A percentile compares a stretch with the other conserved stretches of the same genome.
phyloP scores from a whole-genome alignment of 345 rosid genomes.

The Salix suchowensis region DNA sequence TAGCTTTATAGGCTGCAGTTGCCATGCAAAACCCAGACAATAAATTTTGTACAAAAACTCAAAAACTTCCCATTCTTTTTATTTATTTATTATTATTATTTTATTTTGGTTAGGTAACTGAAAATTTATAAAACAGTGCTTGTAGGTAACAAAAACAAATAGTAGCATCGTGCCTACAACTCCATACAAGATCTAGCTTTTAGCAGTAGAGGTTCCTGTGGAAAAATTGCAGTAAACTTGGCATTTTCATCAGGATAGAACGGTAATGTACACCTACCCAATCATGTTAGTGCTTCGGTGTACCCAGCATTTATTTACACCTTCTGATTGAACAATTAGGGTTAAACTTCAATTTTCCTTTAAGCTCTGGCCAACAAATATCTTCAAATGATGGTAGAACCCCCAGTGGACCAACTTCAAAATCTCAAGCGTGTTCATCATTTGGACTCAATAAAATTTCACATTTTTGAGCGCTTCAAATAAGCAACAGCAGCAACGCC shows the following conservation, averaged over 20 bases:
- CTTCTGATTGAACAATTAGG: neutral
- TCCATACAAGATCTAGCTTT: neutral
- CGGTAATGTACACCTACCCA: neutral
- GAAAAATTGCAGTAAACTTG: neutral
- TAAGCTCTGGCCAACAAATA: neutral
- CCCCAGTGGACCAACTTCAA: neutral
- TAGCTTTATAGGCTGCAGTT: no score
- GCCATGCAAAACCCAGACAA: neutral
- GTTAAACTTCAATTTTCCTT: neutral
- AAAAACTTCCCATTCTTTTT: neutral
- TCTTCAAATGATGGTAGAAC: neutral
- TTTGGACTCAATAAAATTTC: slow-evolving; percentile 32
- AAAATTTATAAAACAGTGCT: neutral
- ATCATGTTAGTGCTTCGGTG: neutral
- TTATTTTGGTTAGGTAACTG: neutral
- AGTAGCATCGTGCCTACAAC: neutral
- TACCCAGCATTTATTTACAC: neutral
- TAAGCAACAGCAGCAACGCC: slow-evolving; percentile 60
- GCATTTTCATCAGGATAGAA: neutral
- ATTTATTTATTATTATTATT: neutral
- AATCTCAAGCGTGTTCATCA: neutral
- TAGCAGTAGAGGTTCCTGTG: neutral
- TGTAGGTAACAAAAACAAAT: neutral
- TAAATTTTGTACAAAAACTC: neutral
- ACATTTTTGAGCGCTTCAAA: slow-evolving; percentile 60